Evolutionary conservation across 2,329 filamentous ascomycete genomes (phyloP).

Genomic region (Tolypocladium album): DNA sequence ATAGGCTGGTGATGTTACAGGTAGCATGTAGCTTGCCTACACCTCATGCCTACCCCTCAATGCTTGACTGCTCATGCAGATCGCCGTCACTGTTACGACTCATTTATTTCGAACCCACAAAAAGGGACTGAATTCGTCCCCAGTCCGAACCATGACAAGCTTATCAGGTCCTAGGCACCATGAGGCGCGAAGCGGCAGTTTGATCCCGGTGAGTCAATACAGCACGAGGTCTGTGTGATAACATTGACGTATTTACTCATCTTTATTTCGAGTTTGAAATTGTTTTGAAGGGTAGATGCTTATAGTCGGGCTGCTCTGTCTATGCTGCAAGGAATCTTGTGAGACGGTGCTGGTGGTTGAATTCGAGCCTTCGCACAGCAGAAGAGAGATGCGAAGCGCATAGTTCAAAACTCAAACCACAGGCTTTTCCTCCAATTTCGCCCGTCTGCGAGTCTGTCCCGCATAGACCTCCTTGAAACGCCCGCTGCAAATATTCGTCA

Average conservation of each 20-base stretch:
- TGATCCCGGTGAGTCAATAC: too few relatives aligned
- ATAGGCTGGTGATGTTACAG: too few relatives aligned
- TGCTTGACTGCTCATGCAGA: too few relatives aligned
- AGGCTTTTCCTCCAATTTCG: conserved; percentile 3
- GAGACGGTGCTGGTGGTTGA: background rate
- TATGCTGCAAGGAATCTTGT: background rate
- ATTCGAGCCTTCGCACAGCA: background rate
- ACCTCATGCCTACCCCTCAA: too few relatives aligned
- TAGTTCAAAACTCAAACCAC: background rate
- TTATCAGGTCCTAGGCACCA: background rate
- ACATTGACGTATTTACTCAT: background rate
- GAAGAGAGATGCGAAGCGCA: background rate
- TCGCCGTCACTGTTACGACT: too few relatives aligned
- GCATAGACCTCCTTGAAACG: conserved; percentile 13
- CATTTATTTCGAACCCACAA: too few relatives aligned
- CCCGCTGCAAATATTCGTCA: conserved; percentile 10
- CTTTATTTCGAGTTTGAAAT: too few relatives aligned
- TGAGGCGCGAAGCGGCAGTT: background rate
- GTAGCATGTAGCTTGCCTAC: too few relatives aligned
- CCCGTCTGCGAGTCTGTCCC: conserved; percentile 9
- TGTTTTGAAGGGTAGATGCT: too few relatives aligned
- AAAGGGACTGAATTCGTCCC: background rate
- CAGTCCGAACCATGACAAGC: too few relatives aligned
- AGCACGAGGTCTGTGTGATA: background rate
- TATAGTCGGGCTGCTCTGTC: background rate